Evolutionary conservation across 345 rosid genomes (phyloP), one percentile per base, ranked within the genome.

Genomic region (Salix koriyanagi): DNA sequence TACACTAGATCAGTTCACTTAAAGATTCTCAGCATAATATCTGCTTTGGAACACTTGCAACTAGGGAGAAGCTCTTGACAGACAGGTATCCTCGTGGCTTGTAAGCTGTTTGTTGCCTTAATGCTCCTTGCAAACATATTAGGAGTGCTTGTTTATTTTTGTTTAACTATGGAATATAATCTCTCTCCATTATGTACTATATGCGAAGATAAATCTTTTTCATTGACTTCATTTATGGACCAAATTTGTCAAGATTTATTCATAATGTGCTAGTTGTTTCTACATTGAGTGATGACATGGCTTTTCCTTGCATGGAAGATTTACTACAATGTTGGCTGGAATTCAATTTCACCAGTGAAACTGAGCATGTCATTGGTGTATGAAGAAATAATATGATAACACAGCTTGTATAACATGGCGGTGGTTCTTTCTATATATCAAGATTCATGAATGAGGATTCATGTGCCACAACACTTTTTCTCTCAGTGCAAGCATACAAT

Each of bases 31-130:
- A 96, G 79, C 95, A 87, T 58, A 41, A 41, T 92, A 52, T 91
- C 97, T 75, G 97, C 69, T 90, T 96, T 80, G 97, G 99, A 84
- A 92, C 99, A 72, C 85, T 94, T 73, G 97, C 97, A 46, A 91
- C 91, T 67, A 89, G 98, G 82, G 71, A 94, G 82, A 94, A 82
- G 80, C 95, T 96, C 83, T 88, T 92, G 90, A 91, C 97, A 30
- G 97, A 94, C 86, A 92, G 99, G 97, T 92, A 90, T 36, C 44
- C 15, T 1, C 34, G 11, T 4, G 26, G 28, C 30, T 41, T 68
- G 15, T 12, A 21, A 18, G 32, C 30, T 15, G 5, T 41, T 12
- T 15, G 5, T 41, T 12, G 18, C 2, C 39, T 61, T 16, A 23
- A 25, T 60, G 12, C 62, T 56, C n/a, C 62, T 58, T 58, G 62